Evolutionary conservation across 164 flowering plant genomes (phyloP).

Genomic region (Kingdonia uniflora): DNA sequence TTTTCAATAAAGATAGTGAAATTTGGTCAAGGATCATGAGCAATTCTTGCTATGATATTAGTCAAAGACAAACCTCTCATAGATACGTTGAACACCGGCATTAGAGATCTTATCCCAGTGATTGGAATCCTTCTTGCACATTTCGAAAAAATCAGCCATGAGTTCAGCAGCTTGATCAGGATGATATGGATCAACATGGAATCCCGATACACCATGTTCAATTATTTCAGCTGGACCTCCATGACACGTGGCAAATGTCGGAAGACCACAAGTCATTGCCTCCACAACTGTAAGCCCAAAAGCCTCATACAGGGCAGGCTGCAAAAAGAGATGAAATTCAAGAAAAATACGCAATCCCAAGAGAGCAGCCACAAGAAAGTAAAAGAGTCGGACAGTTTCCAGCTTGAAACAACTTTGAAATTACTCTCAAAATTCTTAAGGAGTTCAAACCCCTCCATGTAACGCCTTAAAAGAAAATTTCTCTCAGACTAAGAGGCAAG

Average conservation of each 20-base stretch:
- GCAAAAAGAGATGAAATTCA: constrained; percentile 8
- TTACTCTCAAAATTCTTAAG: too few relatives aligned
- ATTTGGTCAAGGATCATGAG: too few relatives aligned
- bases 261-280: constrained; percentile 97
- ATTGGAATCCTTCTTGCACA: constrained; percentile 51
- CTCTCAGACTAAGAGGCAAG: too few relatives aligned
- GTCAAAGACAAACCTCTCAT: constrained; percentile 45
- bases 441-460: too few relatives aligned
- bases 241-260: constrained; percentile 93
- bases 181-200: constrained; percentile 92
- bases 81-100: constrained; percentile 51
- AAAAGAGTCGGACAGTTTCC: too few relatives aligned
- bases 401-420: too few relatives aligned
- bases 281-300: constrained; percentile 98
- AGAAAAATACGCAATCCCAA: not conserved
- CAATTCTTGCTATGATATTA: too few relatives aligned
- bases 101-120: constrained; percentile 69
- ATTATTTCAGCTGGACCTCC: constrained; percentile 98
- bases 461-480: too few relatives aligned
- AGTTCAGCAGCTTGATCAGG: constrained; percentile 57
- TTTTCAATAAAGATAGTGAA: not conserved
- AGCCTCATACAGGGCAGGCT: constrained; percentile 97
- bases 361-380: too few relatives aligned
- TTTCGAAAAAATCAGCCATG: constrained; percentile 53
- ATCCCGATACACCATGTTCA: constrained; percentile 82